Conservation (phyloP, 345 rosid genomes). For the Sonneratia caseolaris region DNA sequence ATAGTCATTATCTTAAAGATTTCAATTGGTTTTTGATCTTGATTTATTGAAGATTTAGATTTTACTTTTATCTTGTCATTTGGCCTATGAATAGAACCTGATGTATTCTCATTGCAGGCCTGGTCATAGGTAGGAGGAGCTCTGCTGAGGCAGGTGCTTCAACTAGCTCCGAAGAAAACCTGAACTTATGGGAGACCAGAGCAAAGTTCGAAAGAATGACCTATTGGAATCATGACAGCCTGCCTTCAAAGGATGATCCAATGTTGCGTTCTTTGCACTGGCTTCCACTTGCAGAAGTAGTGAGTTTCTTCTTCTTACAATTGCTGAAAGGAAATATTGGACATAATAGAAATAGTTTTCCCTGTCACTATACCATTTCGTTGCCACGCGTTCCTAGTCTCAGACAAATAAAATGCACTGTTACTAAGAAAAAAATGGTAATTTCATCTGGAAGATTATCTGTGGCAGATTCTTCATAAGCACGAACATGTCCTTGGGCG, state of each 20-base stretch:
- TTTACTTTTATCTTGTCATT: not conserved
- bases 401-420: not conserved
- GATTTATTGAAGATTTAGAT: not conserved
- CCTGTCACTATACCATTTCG: not conserved
- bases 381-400: not conserved
- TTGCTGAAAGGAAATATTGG: not conserved
- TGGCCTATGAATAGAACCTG: not conserved
- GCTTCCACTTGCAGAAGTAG: slow-evolving; percentile 66
- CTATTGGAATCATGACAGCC: slow-evolving; percentile 78
- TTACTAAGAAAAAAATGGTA: not conserved
- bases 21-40: too few relatives aligned
- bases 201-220: slow-evolving; percentile 65
- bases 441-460: not conserved
- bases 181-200: slow-evolving; percentile 54
- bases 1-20: too few relatives aligned
- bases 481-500: not conserved
- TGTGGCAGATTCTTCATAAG: not conserved
- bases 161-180: slow-evolving; percentile 22
- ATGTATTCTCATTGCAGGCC: slow-evolving; percentile 33
- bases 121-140: slow-evolving; percentile 57
- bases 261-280: slow-evolving; percentile 65
- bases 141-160: slow-evolving; percentile 39
- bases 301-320: slow-evolving; percentile 24
- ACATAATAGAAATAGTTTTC: not conserved
- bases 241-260: slow-evolving; percentile 73